Conservation (phyloP, 257 asterid genomes). For the Solanum acaule region DNA sequence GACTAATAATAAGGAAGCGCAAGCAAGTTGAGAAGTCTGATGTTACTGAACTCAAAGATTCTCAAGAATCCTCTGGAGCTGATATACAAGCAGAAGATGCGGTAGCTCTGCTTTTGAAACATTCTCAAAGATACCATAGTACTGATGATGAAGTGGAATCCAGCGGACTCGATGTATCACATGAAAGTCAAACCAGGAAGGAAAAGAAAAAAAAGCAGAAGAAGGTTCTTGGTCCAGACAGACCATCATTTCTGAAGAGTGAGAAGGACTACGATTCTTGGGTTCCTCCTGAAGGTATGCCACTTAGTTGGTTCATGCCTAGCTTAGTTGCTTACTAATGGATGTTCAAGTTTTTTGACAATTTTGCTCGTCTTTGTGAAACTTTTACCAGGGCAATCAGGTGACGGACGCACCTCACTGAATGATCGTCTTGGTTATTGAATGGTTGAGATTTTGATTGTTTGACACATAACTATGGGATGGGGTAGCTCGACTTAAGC, state of each 20-base stretch:
- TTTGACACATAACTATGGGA: not conserved
- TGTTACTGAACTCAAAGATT: constrained; percentile 24
- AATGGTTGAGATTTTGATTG: not conserved
- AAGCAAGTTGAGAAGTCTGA: constrained; percentile 45
- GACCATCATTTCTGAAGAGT: constrained; percentile 45
- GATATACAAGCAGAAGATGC: constrained; percentile 69
- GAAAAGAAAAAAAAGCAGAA: constrained; percentile 41
- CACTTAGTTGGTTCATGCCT: not conserved
- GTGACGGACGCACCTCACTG: constrained; percentile 87
- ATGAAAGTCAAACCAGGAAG: constrained; percentile 24
- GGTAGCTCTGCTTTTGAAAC: constrained; percentile 74
- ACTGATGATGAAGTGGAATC: constrained; percentile 36
- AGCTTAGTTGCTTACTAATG: not conserved
- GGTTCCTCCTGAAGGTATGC: constrained; percentile 96
- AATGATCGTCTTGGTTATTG: constrained; percentile 86
- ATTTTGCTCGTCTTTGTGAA: not conserved
- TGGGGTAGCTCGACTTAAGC: not conserved
- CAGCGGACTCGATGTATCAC: constrained; percentile 6
- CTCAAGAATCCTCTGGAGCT: constrained; percentile 38
- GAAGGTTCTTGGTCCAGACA: constrained; percentile 68
- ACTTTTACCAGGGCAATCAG: constrained; percentile 71
- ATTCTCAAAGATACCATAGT: constrained; percentile 49
- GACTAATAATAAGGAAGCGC: constrained; percentile 85
- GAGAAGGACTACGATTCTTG: constrained; percentile 51
- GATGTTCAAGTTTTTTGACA: not conserved